Conservation (phyloP, 1,284 basidiomycete genomes). For the Microstroma glucosiphilum region DNA sequence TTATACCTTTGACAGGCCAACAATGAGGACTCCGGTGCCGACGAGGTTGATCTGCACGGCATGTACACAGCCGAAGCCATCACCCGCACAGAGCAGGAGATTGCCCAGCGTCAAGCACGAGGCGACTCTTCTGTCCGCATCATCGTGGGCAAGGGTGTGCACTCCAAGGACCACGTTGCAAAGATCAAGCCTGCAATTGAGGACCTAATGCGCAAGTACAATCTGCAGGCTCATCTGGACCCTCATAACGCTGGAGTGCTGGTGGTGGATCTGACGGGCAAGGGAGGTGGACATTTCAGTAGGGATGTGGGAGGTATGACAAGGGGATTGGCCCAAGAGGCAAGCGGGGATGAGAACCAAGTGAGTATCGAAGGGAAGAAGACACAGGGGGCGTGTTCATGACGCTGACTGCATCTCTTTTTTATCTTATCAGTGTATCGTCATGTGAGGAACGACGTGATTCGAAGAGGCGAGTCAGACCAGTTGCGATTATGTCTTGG, state of each 20-base stretch:
- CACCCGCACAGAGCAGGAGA: constrained; percentile 55
- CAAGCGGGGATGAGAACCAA: constrained; percentile 37
- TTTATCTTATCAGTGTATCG: too few species aligned
- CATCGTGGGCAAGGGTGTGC: constrained; percentile 80
- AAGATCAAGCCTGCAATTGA: constrained; percentile 92
- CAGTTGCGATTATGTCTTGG: too few species aligned
- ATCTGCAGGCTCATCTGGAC: constrained; percentile 70
- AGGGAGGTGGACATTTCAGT: constrained; percentile 40
- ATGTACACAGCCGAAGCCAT: constrained; percentile 78
- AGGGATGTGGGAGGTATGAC: constrained; percentile 34
- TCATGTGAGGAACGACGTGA: too few species aligned
- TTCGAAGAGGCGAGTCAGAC: too few species aligned
- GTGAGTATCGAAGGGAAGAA: constrained; percentile 5
- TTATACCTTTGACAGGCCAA: constrained; percentile 10
- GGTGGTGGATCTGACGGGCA: constrained; percentile 65
- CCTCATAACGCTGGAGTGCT: constrained; percentile 77
- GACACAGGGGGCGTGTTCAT: too few species aligned
- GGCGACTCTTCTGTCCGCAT: constrained; percentile 69
- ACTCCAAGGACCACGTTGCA: constrained; percentile 70
- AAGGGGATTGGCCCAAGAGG: constrained; percentile 37
- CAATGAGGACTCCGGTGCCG: constrained; percentile 14
- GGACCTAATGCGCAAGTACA: constrained; percentile 75
- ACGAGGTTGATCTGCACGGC: constrained; percentile 69
- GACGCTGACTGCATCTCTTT: too few species aligned
- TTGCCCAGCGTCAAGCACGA: constrained; percentile 63